A percentile compares a stretch with the other conserved stretches of the same genome.
These are phyloP conservation scores for Corynascus novoguineensis DNA, from an alignment of 495 filamentous ascomycete species.

Conservation along the genomic window DNA sequence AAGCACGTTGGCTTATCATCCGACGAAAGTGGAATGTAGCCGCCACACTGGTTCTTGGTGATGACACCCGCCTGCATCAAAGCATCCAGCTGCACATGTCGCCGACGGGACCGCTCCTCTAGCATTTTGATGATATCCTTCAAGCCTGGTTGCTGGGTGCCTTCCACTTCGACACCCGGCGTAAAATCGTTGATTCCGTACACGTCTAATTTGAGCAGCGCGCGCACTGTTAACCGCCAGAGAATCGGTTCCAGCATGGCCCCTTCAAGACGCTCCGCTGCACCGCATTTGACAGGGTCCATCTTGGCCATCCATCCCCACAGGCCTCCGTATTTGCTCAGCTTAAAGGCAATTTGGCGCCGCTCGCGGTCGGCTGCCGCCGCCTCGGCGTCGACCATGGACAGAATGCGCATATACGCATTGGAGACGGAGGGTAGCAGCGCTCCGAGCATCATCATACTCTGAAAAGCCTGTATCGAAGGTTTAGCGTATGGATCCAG, in stretches of 20 bases:
- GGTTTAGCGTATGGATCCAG: conserved; percentile 18
- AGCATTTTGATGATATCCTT: conserved; percentile 47
- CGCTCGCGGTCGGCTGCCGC: conserved; percentile 32
- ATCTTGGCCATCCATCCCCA: conserved; percentile 28
- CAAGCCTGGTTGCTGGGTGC: conserved; percentile 30
- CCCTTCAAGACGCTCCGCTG: conserved; percentile 21
- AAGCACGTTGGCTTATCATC: conserved; percentile 36
- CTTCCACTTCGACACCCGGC: not conserved
- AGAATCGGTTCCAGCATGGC: conserved; percentile 40
- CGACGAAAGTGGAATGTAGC: conserved; percentile 13
- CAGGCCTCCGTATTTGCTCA: conserved; percentile 43
- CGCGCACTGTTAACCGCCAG: conserved; percentile 47
- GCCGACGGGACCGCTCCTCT: conserved; percentile 40
- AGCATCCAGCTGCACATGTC: conserved; percentile 38
- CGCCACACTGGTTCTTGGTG: conserved; percentile 14
- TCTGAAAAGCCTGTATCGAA: conserved; percentile 49
- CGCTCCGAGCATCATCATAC: conserved; percentile 61
- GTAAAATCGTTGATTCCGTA: conserved; percentile 41
- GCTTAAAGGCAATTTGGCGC: conserved; percentile 39
- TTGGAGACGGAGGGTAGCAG: conserved; percentile 58
- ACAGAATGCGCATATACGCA: conserved; percentile 47
- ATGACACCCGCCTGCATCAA: conserved; percentile 28
- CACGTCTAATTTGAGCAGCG: conserved; percentile 48
- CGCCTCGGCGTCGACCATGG: conserved; percentile 42
- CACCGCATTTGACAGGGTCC: conserved; percentile 20